Base-by-base conservation (phyloP, 331 rosid species). In the Stylosanthes scabra region DNA sequence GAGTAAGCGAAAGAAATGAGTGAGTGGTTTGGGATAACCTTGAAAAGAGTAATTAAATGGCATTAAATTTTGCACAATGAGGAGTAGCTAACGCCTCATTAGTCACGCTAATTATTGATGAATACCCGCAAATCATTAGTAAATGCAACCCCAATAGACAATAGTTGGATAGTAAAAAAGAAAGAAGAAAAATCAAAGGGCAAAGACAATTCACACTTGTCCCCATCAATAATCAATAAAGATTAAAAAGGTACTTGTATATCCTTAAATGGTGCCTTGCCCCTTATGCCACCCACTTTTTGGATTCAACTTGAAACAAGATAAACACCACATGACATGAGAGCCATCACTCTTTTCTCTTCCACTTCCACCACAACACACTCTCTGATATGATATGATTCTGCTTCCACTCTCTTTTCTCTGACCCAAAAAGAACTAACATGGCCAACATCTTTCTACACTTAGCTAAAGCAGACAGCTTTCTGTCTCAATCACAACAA, bases 401-500 rank as follows among this genome's bases (percentile, higher is more conserved):
- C 69, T 65, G 31, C 3, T 65, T 25, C 34, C 64, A 31, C 46
- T 76, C 34, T 72, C 68, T 66, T 67, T 63, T 75, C 63, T 78
- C 47, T 67, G 54, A 55, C 60, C 42, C 41, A 74, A 73, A 69
- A 73, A n/a, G n/a, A n/a, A 11, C 39, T 3, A 34, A 34, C 39
- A 91, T 91, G 97, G 85, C 59, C 2, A 49, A 66, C 28, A 14
- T 6, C 66, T 77, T 80, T 15, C 13, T 63, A 2, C 78, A 68
- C 51, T 5, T 39, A 61, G 58, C 47, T 9, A 83, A 72, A 69
- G 80, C 56, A 14, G 63, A 59, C 1, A 15, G 47, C 70, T 76
- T 78, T 56, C 60, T 75, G 70, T 55, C 88, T 50, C 83, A 87
- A 28, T 59, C 86, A 16, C 11, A 66, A 51, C 88, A 78, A 46